Evolutionary conservation across 2,329 filamentous ascomycete species (phyloP).

Genomic region (Byssochlamys sp.): DNA sequence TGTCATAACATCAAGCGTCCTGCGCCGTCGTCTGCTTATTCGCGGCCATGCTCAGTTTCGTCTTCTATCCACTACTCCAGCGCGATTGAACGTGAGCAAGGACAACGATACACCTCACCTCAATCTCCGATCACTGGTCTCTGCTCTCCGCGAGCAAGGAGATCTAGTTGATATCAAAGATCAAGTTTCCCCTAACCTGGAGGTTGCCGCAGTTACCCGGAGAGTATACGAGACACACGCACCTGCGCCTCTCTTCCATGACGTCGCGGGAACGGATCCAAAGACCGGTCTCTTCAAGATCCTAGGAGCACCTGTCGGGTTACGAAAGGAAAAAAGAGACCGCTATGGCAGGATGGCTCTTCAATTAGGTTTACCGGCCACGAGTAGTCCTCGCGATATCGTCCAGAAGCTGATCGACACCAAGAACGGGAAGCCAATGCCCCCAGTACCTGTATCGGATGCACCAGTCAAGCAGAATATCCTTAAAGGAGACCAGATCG

Average conservation of each 20-base stretch:
- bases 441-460: slow-evolving; percentile 4
- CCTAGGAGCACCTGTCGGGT: slow-evolving; percentile 6
- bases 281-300: slow-evolving; percentile 6
- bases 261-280: neutral
- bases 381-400: slow-evolving; percentile 7
- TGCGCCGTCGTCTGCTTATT: neutral
- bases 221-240: slow-evolving; percentile 7
- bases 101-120: neutral
- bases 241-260: slow-evolving; percentile 6
- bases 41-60: neutral
- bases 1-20: neutral
- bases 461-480: slow-evolving; percentile 11
- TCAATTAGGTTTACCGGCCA: slow-evolving; percentile 8
- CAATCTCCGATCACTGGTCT: neutral
- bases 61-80: neutral
- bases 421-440: slow-evolving; percentile 6
- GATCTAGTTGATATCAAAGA: slow-evolving; percentile 8
- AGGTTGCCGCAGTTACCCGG: slow-evolving; percentile 7
- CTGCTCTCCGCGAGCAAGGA: slow-evolving; percentile 1
- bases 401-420: slow-evolving; percentile 8
- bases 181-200: slow-evolving; percentile 7
- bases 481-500: slow-evolving; percentile 6
- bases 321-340: neutral
- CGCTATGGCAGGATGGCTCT: slow-evolving; percentile 9
- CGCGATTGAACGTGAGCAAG: neutral